phyloP scores from a whole-genome alignment of 2,329 filamentous ascomycete genomes.

The Penicillium brasilianum region DNA sequence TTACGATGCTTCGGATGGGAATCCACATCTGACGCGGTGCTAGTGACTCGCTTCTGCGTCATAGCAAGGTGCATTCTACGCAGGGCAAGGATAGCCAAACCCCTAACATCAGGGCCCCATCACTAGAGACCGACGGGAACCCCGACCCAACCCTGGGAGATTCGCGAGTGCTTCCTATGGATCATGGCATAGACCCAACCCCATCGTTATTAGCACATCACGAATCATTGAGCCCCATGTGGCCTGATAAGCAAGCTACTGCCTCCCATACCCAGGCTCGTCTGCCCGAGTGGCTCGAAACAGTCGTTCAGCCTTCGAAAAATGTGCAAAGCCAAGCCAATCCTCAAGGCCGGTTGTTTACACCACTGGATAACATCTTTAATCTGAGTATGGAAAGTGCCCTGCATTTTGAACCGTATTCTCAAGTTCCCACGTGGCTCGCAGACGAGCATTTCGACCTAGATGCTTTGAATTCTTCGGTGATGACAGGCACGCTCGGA shows the following conservation, averaged over 20 bases:
- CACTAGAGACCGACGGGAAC: neutral
- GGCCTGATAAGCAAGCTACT: constrained; percentile 25
- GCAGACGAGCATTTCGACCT: constrained; percentile 32
- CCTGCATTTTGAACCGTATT: constrained; percentile 14
- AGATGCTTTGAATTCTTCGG: constrained; percentile 25
- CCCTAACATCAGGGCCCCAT: neutral
- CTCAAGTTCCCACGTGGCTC: constrained; percentile 27
- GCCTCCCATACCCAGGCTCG: neutral
- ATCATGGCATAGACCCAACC: neutral
- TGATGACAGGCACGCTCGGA: constrained; percentile 14
- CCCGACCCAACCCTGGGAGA: neutral
- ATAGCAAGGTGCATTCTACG: constrained; percentile 12
- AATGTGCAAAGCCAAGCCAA: neutral
- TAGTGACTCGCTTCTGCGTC: constrained; percentile 23
- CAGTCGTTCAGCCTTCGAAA: neutral
- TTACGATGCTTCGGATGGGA: neutral
- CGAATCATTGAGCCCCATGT: neutral
- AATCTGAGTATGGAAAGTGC: neutral
- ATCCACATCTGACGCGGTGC: neutral
- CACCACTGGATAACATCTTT: neutral
- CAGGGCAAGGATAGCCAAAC: neutral
- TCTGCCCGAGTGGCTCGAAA: neutral
- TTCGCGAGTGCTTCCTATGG: neutral
- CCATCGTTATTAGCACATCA: neutral
- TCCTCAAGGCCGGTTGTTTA: neutral